phyloP scores from a whole-genome alignment of 331 rosid species.

The Phaseolus coccineus region DNA sequence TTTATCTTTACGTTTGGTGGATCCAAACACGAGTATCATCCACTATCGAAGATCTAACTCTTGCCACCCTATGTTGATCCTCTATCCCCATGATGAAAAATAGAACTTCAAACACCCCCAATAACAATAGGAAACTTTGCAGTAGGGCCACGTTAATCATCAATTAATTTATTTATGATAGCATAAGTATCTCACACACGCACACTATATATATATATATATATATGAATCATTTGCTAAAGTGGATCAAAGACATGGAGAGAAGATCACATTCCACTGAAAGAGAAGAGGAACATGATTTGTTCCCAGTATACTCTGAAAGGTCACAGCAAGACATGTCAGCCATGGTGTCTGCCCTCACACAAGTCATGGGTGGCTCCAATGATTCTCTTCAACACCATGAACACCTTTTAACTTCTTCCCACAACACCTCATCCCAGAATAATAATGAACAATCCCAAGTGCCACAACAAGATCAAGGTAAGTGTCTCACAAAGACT shows the following conservation, averaged over 20 bases:
- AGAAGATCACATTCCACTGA: slow-evolving; percentile 50
- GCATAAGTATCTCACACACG: neutral
- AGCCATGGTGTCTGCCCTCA: slow-evolving; percentile 75
- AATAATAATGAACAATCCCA: slow-evolving; percentile 51
- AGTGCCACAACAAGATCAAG: slow-evolving; percentile 56
- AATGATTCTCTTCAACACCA: slow-evolving; percentile 40
- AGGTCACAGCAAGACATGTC: slow-evolving; percentile 82
- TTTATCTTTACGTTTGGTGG: neutral
- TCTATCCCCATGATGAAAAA: neutral
- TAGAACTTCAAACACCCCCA: neutral
- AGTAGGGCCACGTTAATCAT: neutral
- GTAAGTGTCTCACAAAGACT: slow-evolving; percentile 33
- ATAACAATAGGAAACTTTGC: neutral
- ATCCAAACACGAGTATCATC: slow-evolving; percentile 28
- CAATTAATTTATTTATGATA: neutral
- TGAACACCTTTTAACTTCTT: slow-evolving; percentile 18
- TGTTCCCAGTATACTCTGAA: slow-evolving; percentile 75
- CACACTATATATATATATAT: neutral
- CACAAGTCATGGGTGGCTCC: slow-evolving; percentile 71
- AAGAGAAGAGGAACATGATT: slow-evolving; percentile 58
- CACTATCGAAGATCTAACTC: neutral
- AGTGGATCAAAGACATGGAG: slow-evolving; percentile 58
- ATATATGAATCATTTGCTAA: slow-evolving; percentile 1
- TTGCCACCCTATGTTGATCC: neutral
- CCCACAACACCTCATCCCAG: slow-evolving; percentile 14